Evolutionary conservation across 2,329 filamentous ascomycete species (phyloP).

Genomic region (Septoria petroselini): DNA sequence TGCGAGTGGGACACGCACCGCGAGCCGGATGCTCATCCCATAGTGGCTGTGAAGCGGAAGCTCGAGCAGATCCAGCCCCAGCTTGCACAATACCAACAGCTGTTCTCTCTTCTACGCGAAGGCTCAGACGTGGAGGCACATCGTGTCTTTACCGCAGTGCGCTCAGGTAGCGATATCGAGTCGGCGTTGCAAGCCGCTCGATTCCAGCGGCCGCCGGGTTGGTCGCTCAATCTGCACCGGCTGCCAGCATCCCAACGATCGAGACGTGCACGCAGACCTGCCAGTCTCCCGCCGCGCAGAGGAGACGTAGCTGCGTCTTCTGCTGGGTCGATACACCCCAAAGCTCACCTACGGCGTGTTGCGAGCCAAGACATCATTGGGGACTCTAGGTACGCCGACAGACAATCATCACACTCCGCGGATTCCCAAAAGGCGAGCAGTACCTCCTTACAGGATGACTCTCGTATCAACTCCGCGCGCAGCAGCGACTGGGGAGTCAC

Average conservation of each 20-base stretch:
- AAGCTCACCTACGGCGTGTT: neutral
- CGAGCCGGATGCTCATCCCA: slow-evolving; percentile 1
- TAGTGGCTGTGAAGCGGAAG: slow-evolving; percentile 2
- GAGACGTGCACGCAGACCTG: too few relatives aligned
- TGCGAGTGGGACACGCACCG: neutral
- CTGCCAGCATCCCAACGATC: neutral
- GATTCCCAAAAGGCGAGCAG: neutral
- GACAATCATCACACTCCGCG: neutral
- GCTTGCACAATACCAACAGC: neutral
- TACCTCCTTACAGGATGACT: neutral
- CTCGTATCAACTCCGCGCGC: neutral
- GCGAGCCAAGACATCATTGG: neutral
- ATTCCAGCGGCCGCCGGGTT: neutral
- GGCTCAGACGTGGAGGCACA: neutral
- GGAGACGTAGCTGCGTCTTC: too few relatives aligned
- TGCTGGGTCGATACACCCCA: neutral
- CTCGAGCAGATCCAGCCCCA: slow-evolving; percentile 5
- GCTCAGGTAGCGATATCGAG: slow-evolving; percentile 5
- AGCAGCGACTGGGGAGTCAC: neutral
- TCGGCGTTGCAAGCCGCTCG: slow-evolving; percentile 1
- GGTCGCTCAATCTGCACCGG: neutral
- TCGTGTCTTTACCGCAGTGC: neutral
- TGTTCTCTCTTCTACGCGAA: neutral
- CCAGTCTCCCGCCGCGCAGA: too few relatives aligned
- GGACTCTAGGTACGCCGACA: neutral